Percentiles rank a stretch among this genome's conserved stretches.
Conservation (phyloP, 2,329 filamentous ascomycete species). For the Drechslera avenae region DNA sequence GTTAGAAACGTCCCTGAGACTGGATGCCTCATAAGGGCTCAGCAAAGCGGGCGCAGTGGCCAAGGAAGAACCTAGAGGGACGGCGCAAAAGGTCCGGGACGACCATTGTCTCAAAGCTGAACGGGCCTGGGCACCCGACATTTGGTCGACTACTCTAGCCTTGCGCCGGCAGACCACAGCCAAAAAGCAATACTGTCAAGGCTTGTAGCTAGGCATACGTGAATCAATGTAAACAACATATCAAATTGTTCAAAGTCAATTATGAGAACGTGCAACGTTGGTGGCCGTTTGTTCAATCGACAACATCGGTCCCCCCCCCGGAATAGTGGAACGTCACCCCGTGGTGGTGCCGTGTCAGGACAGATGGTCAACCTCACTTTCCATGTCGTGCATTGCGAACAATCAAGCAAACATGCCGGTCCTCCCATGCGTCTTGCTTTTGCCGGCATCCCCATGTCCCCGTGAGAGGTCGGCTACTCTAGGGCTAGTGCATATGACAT, state of each 20-base stretch:
- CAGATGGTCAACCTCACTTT: conserved; percentile 10
- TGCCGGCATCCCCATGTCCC: conserved; percentile 13
- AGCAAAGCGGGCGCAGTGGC: neutral
- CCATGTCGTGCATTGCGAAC: conserved; percentile 5
- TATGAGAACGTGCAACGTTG: conserved; percentile 2
- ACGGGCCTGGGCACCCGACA: neutral
- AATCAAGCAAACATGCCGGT: conserved; percentile 13
- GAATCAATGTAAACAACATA: conserved; percentile 10
- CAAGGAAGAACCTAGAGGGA: neutral
- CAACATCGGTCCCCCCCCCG: conserved; percentile 8
- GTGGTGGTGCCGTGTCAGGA: conserved; percentile 8
- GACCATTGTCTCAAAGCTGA: conserved; percentile 5
- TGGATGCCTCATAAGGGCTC: neutral
- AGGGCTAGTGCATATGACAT: conserved; percentile 12
- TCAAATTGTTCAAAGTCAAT: neutral
- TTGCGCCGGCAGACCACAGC: neutral
- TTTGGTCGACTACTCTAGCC: neutral
- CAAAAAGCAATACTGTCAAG: neutral
- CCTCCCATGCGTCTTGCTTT: conserved; percentile 9
- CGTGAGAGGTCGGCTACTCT: conserved; percentile 4
- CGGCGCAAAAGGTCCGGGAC: neutral
- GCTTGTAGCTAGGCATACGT: conserved; percentile 3
- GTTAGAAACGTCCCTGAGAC: conserved; percentile 1
- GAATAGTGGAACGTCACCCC: conserved; percentile 8
- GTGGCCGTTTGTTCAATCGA: conserved; percentile 1